Evolutionary conservation across 306 rosid species (phyloP).

Genomic region (Sesbania bispinosa): DNA sequence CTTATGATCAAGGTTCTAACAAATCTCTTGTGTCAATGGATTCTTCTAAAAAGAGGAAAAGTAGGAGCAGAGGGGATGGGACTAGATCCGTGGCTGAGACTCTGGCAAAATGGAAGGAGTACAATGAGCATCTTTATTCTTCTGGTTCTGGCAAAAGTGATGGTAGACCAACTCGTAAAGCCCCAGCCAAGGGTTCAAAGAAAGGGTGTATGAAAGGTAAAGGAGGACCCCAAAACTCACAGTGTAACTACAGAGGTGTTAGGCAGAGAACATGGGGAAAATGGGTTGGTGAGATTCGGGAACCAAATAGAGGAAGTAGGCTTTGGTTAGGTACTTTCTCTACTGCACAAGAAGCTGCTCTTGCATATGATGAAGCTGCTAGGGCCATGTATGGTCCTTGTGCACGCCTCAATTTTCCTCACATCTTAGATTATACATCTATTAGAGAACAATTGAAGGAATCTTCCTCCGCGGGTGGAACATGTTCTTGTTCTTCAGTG

Average conservation of each 20-base stretch:
- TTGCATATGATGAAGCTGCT: constrained; percentile 86
- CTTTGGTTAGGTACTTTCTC: constrained; percentile 89
- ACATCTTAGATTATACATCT: constrained; percentile 27
- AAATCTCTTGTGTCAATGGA: constrained; percentile 30
- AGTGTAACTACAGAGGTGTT: constrained; percentile 82
- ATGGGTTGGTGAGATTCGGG: constrained; percentile 95
- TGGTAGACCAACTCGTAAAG: constrained; percentile 39
- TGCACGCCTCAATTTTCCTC: constrained; percentile 81
- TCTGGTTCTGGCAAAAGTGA: constrained; percentile 27
- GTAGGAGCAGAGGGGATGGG: constrained; percentile 58
- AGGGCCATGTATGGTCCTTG: constrained; percentile 76
- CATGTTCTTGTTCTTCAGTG: constrained; percentile 40
- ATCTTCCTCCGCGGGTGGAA: constrained; percentile 22
- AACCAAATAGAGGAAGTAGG: constrained; percentile 71
- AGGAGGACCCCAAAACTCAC: constrained; percentile 85
- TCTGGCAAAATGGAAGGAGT: constrained; percentile 69
- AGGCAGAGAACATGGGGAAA: constrained; percentile 99
- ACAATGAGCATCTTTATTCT: constrained; percentile 36
- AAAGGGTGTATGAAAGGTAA: constrained; percentile 99
- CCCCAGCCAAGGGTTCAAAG: constrained; percentile 90
- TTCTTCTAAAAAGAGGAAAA: constrained; percentile 70
- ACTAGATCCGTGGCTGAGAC: constrained; percentile 59
- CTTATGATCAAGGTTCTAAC: constrained; percentile 34
- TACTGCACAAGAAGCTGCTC: constrained; percentile 67
- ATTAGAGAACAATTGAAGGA: constrained; percentile 29